Conservation (phyloP, 169 alveolate species). For the Blepharisma undulans region DNA sequence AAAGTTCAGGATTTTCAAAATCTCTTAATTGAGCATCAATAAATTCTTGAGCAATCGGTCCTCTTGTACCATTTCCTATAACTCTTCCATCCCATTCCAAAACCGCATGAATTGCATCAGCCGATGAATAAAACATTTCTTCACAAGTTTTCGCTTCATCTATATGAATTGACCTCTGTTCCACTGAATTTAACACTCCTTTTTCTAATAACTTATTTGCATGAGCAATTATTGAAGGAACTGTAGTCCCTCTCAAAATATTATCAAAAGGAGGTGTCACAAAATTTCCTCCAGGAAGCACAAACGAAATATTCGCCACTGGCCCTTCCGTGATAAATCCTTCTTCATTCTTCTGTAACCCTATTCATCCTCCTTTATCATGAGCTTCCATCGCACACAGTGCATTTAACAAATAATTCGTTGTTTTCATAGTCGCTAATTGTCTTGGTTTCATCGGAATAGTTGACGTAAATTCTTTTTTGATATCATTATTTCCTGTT, state of each 20-base stretch:
- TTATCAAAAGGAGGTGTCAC: slow-evolving; percentile 44
- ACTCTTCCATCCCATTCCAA: background rate
- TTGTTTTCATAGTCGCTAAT: slow-evolving; percentile 37
- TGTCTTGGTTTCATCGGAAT: slow-evolving; percentile 31
- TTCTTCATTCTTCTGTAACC: background rate
- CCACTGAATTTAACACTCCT: background rate
- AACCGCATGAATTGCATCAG: background rate
- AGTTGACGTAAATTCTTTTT: background rate
- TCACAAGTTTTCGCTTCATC: slow-evolving; percentile 11
- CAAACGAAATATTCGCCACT: slow-evolving; percentile 28
- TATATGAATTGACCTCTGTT: background rate
- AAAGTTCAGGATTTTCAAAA: background rate
- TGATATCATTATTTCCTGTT: background rate
- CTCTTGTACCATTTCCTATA: slow-evolving; percentile 5
- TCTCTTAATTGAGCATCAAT: background rate
- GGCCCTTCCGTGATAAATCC: slow-evolving; percentile 27
- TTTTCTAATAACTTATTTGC: background rate
- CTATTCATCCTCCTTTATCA: slow-evolving; percentile 40
- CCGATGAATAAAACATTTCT: background rate
- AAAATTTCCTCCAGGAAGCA: background rate
- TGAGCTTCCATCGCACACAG: slow-evolving; percentile 35
- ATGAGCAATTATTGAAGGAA: background rate
- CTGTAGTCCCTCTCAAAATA: slow-evolving; percentile 35
- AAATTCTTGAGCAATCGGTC: background rate
- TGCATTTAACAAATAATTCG: slow-evolving; percentile 40